Evolutionary conservation across 306 rosid species (phyloP).

Genomic region (Cucumis cinereus): DNA sequence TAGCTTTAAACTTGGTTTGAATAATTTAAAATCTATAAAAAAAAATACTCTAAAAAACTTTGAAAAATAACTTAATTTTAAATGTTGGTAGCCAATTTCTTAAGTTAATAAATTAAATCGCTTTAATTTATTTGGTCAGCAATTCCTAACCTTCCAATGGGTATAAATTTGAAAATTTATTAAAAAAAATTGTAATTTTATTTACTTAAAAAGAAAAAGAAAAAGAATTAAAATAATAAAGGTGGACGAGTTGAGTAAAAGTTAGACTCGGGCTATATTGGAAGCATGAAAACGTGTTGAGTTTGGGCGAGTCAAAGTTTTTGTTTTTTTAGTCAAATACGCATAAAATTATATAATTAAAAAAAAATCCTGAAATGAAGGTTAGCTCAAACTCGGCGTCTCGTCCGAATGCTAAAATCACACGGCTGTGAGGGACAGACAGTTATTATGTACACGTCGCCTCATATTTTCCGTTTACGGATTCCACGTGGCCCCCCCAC

Average conservation of each 20-base stretch:
- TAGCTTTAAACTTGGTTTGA: too few relatives aligned
- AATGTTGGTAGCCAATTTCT: too few relatives aligned
- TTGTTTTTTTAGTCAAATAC: background rate
- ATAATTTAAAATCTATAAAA: too few relatives aligned
- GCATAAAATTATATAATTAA: background rate
- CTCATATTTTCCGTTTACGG: background rate
- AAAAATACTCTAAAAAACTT: too few relatives aligned
- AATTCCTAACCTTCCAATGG: too few relatives aligned
- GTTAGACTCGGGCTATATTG: background rate
- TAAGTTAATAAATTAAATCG: too few relatives aligned
- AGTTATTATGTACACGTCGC: background rate
- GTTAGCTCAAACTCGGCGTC: constrained; percentile 13
- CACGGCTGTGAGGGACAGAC: background rate
- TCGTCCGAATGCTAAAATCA: background rate
- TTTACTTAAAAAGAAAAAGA: too few relatives aligned
- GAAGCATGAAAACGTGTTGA: background rate
- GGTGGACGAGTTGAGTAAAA: background rate
- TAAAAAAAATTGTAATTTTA: too few relatives aligned
- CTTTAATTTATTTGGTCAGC: too few relatives aligned
- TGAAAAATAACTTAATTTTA: too few relatives aligned
- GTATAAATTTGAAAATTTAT: too few relatives aligned
- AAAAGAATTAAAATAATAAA: too few relatives aligned
- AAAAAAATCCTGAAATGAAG: background rate
- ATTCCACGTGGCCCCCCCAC: constrained; percentile 8
- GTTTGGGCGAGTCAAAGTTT: background rate